Conservation (phyloP, 1,284 basidiomycete genomes). For the Rhodotorula sp. region DNA sequence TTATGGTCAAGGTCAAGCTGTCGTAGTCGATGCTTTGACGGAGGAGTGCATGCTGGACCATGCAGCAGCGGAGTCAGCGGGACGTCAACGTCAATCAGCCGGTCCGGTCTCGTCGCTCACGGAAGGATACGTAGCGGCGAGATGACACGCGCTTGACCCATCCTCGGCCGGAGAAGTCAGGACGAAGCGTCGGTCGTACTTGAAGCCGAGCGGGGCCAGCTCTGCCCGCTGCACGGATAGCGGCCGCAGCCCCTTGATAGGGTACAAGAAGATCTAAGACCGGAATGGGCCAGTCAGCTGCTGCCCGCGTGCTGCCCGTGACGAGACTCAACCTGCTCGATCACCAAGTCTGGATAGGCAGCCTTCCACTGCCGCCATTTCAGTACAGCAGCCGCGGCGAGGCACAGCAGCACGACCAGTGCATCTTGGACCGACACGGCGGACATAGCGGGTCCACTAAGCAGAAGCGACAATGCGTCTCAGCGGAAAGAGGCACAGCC, state of each 20-base stretch:
- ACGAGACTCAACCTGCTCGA: background rate
- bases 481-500: background rate
- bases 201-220: background rate
- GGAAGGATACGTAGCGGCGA: slow-evolving; percentile 1
- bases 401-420: background rate
- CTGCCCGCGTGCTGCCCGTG: background rate
- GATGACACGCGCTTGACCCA: slow-evolving; percentile 12
- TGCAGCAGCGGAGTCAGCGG: no score
- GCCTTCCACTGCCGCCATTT: background rate
- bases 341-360: background rate
- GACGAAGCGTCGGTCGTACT: slow-evolving; percentile 16
- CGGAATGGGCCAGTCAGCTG: no score
- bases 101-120: background rate
- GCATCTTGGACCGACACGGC: no score
- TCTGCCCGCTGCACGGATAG: background rate
- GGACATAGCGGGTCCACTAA: background rate
- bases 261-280: slow-evolving; percentile 22
- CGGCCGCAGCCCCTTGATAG: slow-evolving; percentile 22
- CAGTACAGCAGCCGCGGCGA: background rate
- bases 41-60: slow-evolving; percentile 15
- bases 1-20: slow-evolving; percentile 3
- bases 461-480: background rate
- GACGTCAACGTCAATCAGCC: no score
- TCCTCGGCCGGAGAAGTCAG: slow-evolving; percentile 10
- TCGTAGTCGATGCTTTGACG: slow-evolving; percentile 2